These are phyloP conservation scores for Naganishia friedmannii DNA, from an alignment of 768 basidiomycete genomes.

Conservation along the genomic window DNA sequence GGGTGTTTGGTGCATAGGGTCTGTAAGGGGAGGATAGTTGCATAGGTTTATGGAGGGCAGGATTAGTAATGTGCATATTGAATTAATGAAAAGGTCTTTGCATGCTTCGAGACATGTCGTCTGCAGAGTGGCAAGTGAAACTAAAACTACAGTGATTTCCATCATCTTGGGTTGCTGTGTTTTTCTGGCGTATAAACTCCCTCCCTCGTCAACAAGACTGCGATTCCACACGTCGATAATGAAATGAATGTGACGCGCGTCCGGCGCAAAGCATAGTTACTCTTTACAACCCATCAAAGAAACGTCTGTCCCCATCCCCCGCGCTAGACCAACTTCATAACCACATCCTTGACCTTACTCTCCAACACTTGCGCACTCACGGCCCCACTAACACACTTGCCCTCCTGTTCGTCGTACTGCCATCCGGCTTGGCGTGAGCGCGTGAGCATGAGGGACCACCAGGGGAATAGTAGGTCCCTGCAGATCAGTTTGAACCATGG, in stretches of 20 bases:
- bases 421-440: constrained; percentile 55
- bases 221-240: too few relatives aligned
- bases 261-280: neutral
- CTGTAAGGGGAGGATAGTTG: neutral
- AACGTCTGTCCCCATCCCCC: neutral
- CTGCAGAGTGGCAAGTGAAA: too few relatives aligned
- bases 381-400: constrained; percentile 5
- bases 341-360: constrained; percentile 17
- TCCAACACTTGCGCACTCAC: constrained; percentile 9
- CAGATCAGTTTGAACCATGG: constrained; percentile 99
- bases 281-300: too few relatives aligned
- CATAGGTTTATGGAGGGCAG: neutral
- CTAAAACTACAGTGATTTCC: too few relatives aligned
- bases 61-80: neutral
- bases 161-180: too few relatives aligned
- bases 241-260: constrained; percentile 20
- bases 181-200: too few relatives aligned
- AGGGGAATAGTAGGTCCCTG: constrained; percentile 91
- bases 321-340: constrained; percentile 18
- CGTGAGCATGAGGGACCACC: constrained; percentile 88
- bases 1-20: constrained; percentile 45
- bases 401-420: constrained; percentile 6
- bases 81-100: too few relatives aligned
- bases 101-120: too few relatives aligned
- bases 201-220: too few relatives aligned